Conservation (phyloP, 202 grass and related monocot species). For the Zoysia matrella region DNA sequence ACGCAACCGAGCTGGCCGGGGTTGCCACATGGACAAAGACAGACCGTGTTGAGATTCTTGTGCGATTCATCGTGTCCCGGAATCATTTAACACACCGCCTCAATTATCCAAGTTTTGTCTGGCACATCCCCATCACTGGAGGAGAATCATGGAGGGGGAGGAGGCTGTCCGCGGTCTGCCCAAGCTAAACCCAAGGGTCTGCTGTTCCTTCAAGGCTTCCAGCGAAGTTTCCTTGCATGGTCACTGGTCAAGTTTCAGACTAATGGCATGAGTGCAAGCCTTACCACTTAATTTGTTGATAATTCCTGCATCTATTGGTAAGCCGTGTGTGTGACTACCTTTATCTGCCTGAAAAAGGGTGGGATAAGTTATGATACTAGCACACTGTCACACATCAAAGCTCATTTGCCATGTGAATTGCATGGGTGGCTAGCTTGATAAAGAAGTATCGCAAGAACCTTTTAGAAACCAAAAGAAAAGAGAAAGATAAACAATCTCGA, state of each 20-base stretch:
- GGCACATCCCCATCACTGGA: not conserved
- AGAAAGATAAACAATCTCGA: no score
- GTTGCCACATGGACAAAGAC: no score
- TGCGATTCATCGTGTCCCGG: not conserved
- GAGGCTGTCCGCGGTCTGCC: not conserved
- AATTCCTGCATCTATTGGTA: not conserved
- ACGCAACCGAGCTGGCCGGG: no score
- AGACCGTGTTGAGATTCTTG: no score
- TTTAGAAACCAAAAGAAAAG: no score
- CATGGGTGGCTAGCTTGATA: not conserved
- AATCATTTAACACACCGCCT: slow-evolving; percentile 4
- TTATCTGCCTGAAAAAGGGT: not conserved
- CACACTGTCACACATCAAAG: no score
- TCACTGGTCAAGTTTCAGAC: not conserved
- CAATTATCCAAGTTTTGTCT: not conserved
- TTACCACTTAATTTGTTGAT: not conserved
- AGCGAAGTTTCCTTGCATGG: not conserved
- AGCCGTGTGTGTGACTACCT: not conserved
- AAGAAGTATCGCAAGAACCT: no score
- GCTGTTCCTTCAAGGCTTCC: not conserved
- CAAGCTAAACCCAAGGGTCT: not conserved
- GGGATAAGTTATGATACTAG: not conserved
- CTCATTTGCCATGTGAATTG: no score
- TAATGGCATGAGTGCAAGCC: not conserved
- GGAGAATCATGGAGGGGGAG: not conserved